Evolutionary conservation across 331 rosid species (phyloP).

Genomic region (Stylosanthes scabra): DNA sequence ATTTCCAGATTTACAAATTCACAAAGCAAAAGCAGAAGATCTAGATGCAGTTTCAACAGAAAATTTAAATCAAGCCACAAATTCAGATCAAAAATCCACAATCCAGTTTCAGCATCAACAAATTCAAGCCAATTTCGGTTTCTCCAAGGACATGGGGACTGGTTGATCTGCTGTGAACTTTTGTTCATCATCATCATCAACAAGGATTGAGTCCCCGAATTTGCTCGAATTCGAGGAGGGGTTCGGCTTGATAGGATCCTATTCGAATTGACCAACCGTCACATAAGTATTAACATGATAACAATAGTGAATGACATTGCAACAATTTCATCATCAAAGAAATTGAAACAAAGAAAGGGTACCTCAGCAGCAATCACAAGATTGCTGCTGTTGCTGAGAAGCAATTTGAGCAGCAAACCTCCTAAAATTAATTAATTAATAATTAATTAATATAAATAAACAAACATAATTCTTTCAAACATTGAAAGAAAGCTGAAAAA

Average conservation of each 20-base stretch:
- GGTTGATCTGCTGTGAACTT: slow-evolving; percentile 59
- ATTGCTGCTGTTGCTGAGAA: slow-evolving; percentile 58
- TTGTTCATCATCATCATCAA: slow-evolving; percentile 71
- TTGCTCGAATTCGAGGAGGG: slow-evolving; percentile 35
- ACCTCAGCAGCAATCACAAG: slow-evolving; percentile 59
- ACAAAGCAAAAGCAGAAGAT: too few species aligned
- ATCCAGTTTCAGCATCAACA: too few species aligned
- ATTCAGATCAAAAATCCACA: too few species aligned
- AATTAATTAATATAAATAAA: not conserved
- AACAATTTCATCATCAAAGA: slow-evolving; percentile 13
- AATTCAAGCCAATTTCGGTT: slow-evolving; percentile 39
- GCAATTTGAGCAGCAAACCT: slow-evolving; percentile 76
- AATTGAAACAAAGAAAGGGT: slow-evolving; percentile 18
- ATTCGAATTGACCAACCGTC: slow-evolving; percentile 22
- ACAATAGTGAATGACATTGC: not conserved
- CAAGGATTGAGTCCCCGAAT: slow-evolving; percentile 57
- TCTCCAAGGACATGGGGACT: slow-evolving; percentile 76
- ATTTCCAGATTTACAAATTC: too few species aligned
- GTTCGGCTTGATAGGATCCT: slow-evolving; percentile 49
- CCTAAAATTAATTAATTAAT: slow-evolving; percentile 37
- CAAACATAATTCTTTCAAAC: too few species aligned
- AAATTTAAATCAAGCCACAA: too few species aligned
- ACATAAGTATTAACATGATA: not conserved
- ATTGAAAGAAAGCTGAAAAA: too few species aligned
- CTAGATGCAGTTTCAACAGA: too few species aligned